phyloP scores from a whole-genome alignment of 306 rosid species.

The Vigna hirtella region DNA sequence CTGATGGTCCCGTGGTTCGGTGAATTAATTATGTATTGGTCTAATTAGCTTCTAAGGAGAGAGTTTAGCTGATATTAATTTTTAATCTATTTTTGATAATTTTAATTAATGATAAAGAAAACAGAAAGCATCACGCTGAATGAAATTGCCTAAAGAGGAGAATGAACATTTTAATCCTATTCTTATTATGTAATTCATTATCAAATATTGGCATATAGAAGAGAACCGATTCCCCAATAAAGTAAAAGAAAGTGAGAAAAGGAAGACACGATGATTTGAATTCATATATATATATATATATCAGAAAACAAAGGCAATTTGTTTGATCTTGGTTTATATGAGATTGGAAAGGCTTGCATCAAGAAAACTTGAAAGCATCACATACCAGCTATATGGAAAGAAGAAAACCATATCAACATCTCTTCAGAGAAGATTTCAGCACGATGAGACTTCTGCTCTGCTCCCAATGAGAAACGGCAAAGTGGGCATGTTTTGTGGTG shows the following conservation, averaged over 20 bases:
- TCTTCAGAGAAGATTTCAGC: constrained; percentile 75
- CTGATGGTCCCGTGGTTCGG: no score
- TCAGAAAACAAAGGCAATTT: background rate
- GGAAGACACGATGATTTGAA: background rate
- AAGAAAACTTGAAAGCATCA: constrained; percentile 38
- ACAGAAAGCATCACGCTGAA: constrained; percentile 94
- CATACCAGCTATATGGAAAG: constrained; percentile 87
- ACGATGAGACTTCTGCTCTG: constrained; percentile 48
- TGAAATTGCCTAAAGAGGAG: constrained; percentile 88
- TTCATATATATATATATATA: background rate
- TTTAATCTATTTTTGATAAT: no score
- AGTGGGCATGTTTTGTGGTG: constrained; percentile 76
- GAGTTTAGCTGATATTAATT: no score
- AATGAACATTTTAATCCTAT: background rate
- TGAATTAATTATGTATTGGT: no score
- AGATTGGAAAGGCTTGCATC: constrained; percentile 24
- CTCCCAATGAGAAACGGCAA: constrained; percentile 74
- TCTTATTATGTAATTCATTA: background rate
- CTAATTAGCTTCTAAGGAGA: no score
- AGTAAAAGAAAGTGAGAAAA: background rate
- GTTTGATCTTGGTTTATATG: constrained; percentile 4
- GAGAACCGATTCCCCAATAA: background rate
- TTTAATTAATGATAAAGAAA: constrained; percentile 51
- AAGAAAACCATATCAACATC: constrained; percentile 88
- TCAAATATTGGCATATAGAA: background rate